Conservation (phyloP, 2,329 filamentous ascomycete species). For the Colletotrichum sp. region DNA sequence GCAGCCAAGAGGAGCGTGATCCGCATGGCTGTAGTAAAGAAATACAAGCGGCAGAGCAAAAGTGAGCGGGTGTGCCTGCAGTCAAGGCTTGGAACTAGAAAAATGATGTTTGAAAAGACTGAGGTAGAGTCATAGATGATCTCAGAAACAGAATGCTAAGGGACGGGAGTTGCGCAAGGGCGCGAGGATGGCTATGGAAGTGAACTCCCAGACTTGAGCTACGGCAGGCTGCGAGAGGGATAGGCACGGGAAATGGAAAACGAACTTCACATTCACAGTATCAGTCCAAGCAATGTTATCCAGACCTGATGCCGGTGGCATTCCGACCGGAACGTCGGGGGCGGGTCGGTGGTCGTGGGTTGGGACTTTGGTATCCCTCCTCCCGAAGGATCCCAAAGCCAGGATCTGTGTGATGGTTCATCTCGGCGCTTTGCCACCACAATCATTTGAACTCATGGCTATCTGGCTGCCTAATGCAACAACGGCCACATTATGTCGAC, state of each 20-base stretch:
- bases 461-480: not conserved
- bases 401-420: not conserved
- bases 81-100: not conserved
- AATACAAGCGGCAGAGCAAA: not conserved
- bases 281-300: not conserved
- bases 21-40: not conserved
- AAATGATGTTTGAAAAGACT: not conserved
- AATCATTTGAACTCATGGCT: not conserved
- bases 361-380: not conserved
- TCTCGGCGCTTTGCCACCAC: not conserved
- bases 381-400: not conserved
- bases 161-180: not conserved
- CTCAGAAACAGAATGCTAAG: not conserved
- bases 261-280: not conserved
- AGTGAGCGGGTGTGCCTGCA: not conserved
- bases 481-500: not conserved
- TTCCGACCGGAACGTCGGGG: not conserved
- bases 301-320: not conserved
- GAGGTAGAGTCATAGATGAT: not conserved
- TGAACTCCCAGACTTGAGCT: not conserved
- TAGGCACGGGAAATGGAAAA: not conserved
- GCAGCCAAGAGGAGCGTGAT: not conserved
- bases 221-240: not conserved
- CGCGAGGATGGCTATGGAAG: not conserved
- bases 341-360: not conserved